These are phyloP conservation scores for Penicillium atrosanguineum DNA, from an alignment of 495 filamentous ascomycete species.

Conservation along the genomic window DNA sequence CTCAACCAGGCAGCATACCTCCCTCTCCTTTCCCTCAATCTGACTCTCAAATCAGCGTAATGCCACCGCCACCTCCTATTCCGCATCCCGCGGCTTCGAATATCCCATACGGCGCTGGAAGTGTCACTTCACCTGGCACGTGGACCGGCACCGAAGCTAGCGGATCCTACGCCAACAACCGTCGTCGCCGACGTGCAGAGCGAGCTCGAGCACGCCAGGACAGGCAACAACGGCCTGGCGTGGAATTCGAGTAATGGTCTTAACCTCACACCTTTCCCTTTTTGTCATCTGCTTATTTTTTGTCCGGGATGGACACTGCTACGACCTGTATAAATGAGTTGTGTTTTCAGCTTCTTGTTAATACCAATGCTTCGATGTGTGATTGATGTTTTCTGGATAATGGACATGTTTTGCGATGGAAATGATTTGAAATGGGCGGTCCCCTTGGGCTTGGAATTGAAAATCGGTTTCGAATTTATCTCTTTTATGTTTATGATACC, in stretches of 20 bases:
- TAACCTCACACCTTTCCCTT: background rate
- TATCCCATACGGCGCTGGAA: constrained; percentile 41
- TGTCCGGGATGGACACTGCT: background rate
- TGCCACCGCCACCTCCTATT: constrained; percentile 34
- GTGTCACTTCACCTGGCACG: constrained; percentile 47
- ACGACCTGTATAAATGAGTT: constrained; percentile 23
- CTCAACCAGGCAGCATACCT: constrained; percentile 29
- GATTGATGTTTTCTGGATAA: constrained; percentile 7
- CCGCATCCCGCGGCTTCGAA: constrained; percentile 37
- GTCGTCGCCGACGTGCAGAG: constrained; percentile 50
- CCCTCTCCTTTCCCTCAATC: constrained; percentile 29
- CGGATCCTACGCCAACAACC: constrained; percentile 54
- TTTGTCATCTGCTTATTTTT: background rate
- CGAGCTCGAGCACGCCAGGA: constrained; percentile 48
- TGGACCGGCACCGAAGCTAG: constrained; percentile 52
- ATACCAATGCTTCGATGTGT: constrained; percentile 12
- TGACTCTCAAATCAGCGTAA: constrained; percentile 30
- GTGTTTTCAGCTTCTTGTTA: constrained; percentile 9
- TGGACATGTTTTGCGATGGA: constrained; percentile 7
- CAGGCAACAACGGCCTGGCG: constrained; percentile 40
- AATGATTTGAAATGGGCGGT: constrained; percentile 2
- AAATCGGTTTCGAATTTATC: background rate
- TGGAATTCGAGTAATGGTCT: constrained; percentile 43
- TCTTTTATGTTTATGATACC: background rate
- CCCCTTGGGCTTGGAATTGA: background rate